These are phyloP conservation scores for Periconia sp. DNA, from an alignment of 2,329 filamentous ascomycete genomes.

Conservation along the genomic window DNA sequence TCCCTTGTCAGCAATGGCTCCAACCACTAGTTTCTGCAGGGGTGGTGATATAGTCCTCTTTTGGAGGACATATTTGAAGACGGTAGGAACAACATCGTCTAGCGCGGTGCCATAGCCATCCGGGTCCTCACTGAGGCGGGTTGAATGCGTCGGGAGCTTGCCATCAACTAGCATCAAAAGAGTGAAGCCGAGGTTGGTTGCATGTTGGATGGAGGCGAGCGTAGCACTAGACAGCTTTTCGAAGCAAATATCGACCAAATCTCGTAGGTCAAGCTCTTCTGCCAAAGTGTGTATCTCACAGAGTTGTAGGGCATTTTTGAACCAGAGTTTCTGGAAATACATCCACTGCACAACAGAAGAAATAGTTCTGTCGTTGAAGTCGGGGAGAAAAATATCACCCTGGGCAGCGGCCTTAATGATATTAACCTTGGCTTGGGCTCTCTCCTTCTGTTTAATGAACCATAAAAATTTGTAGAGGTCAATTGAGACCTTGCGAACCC, in stretches of 20 bases:
- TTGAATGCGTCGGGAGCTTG: too few relatives aligned
- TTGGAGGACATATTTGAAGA: slow-evolving; percentile 27
- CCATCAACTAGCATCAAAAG: too few relatives aligned
- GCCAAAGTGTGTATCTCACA: slow-evolving; percentile 24
- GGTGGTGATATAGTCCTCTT: slow-evolving; percentile 11
- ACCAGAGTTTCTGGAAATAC: slow-evolving; percentile 10
- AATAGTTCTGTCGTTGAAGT: slow-evolving; percentile 12
- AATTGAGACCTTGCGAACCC: slow-evolving; percentile 10
- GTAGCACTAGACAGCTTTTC: slow-evolving; percentile 11
- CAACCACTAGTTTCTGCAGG: slow-evolving; percentile 20
- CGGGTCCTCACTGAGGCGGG: too few relatives aligned
- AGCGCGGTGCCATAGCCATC: too few relatives aligned
- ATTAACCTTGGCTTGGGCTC: slow-evolving; percentile 5
- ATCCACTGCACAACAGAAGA: slow-evolving; percentile 25
- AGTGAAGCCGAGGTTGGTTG: too few relatives aligned
- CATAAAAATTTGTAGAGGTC: slow-evolving; percentile 4
- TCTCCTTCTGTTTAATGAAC: slow-evolving; percentile 15
- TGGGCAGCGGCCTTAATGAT: slow-evolving; percentile 22
- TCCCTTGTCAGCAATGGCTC: slow-evolving; percentile 18
- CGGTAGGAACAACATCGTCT: slow-evolving; percentile 8
- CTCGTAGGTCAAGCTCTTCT: slow-evolving; percentile 12
- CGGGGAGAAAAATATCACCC: slow-evolving; percentile 18
- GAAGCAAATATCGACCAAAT: slow-evolving; percentile 21
- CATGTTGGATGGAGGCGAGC: slow-evolving; percentile 7
- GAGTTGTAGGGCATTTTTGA: slow-evolving; percentile 13